Evolutionary conservation across 2,329 filamentous ascomycete species (phyloP).

Genomic region (Hypoxylon sp.): DNA sequence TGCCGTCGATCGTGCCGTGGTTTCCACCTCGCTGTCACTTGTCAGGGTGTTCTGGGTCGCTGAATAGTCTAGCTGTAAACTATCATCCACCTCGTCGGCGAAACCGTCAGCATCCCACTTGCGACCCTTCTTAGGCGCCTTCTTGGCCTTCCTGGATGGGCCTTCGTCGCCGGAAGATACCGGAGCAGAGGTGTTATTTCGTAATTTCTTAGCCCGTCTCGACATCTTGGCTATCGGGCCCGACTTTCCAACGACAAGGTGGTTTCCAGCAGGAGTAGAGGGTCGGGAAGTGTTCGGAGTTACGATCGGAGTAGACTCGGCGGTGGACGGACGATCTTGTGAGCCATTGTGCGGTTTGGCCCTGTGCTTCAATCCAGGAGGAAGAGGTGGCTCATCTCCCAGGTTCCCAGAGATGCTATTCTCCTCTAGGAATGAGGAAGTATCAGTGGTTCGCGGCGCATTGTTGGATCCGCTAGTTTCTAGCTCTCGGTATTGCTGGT

Average conservation of each 20-base stretch:
- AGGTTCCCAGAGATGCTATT: conserved; percentile 48
- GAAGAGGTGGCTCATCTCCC: conserved; percentile 51
- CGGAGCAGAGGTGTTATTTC: conserved; percentile 71
- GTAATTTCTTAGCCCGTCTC: conserved; percentile 75
- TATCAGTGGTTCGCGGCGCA: conserved; percentile 38
- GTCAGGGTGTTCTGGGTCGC: conserved; percentile 58
- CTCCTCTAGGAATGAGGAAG: conserved; percentile 46
- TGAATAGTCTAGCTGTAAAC: conserved; percentile 88
- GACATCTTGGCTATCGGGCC: conserved; percentile 81
- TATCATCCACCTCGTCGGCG: conserved; percentile 81
- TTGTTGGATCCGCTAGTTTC: conserved; percentile 61
- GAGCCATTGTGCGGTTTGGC: conserved; percentile 49
- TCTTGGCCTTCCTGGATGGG: conserved; percentile 66
- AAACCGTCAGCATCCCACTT: conserved; percentile 92
- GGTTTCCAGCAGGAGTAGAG: conserved; percentile 72
- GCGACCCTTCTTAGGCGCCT: conserved; percentile 80
- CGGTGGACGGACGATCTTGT: conserved; percentile 57
- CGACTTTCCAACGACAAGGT: conserved; percentile 76
- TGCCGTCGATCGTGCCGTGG: conserved; percentile 61
- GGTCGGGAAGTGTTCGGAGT: conserved; percentile 83
- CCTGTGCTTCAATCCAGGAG: conserved; percentile 54
- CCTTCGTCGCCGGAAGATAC: conserved; percentile 87
- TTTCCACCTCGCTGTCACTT: conserved; percentile 62
- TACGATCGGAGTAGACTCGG: conserved; percentile 73
- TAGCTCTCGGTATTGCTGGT: conserved; percentile 87